phyloP scores from a whole-genome alignment of 495 filamentous ascomycete species.

The Talaromyces adpressus region DNA sequence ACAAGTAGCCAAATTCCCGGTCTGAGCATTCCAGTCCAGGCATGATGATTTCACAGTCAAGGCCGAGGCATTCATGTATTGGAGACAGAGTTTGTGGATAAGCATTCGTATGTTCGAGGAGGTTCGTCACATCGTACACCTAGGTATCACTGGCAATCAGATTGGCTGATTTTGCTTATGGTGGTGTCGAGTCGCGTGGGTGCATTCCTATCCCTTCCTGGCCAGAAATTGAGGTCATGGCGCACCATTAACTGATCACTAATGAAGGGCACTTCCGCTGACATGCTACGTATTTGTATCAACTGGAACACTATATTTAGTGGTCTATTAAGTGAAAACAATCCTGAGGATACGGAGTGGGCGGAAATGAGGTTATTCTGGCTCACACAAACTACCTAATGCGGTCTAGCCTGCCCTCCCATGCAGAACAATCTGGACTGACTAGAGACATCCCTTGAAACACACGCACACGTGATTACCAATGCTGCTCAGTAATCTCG shows the following conservation, averaged over 20 bases:
- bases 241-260: neutral
- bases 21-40: neutral
- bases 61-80: neutral
- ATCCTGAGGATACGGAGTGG: neutral
- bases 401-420: neutral
- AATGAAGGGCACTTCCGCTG: neutral
- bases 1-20: neutral
- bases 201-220: constrained; percentile 5
- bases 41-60: neutral
- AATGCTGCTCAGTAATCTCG: constrained; percentile 65
- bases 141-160: neutral
- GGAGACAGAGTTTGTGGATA: neutral
- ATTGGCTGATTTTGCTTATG: neutral
- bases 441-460: neutral
- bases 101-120: neutral
- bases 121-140: neutral
- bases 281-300: neutral
- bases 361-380: neutral
- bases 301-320: neutral
- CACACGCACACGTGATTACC: constrained; percentile 36
- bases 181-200: neutral
- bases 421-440: neutral
- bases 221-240: neutral
- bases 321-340: neutral
- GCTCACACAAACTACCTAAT: neutral